A percentile compares a stretch with the other conserved stretches of the same genome.
Conservation (phyloP, 805 yeast species). For the Monosporozyma aquatica region DNA sequence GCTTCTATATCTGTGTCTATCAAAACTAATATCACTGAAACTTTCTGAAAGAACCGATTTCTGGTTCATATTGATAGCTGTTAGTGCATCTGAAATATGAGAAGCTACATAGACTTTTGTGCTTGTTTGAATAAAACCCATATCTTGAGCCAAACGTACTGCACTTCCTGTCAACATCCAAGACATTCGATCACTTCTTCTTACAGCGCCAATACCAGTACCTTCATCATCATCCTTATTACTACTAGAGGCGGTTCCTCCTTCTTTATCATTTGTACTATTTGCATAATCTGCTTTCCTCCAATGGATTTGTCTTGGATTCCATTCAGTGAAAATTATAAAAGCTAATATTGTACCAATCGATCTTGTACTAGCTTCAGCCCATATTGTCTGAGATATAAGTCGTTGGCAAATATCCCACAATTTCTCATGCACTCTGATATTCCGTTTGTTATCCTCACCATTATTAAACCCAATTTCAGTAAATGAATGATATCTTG, state of each 20-base stretch:
- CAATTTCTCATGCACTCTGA: conserved; percentile 64
- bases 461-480: conserved; percentile 29
- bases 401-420: conserved; percentile 80
- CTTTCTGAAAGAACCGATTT: conserved; percentile 70
- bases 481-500: conserved; percentile 62
- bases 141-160: conserved; percentile 76
- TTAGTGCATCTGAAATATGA: conserved; percentile 72
- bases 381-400: conserved; percentile 86
- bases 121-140: conserved; percentile 68
- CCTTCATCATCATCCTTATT: conserved; percentile 38
- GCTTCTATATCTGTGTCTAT: conserved; percentile 2
- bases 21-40: conserved; percentile 51
- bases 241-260: conserved; percentile 8
- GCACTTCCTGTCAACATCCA: conserved; percentile 92
- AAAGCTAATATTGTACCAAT: conserved; percentile 83
- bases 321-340: conserved; percentile 86
- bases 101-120: conserved; percentile 73
- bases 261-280: conserved; percentile 33
- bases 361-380: conserved; percentile 80
- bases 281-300: conserved; percentile 79
- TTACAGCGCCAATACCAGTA: conserved; percentile 76
- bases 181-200: conserved; percentile 81
- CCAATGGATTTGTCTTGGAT: conserved; percentile 89
- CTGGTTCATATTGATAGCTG: conserved; percentile 74
- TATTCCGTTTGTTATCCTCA: conserved; percentile 34